Evolutionary conservation across 2,329 filamentous ascomycete species (phyloP).

Genomic region (Seiridium unicorne): DNA sequence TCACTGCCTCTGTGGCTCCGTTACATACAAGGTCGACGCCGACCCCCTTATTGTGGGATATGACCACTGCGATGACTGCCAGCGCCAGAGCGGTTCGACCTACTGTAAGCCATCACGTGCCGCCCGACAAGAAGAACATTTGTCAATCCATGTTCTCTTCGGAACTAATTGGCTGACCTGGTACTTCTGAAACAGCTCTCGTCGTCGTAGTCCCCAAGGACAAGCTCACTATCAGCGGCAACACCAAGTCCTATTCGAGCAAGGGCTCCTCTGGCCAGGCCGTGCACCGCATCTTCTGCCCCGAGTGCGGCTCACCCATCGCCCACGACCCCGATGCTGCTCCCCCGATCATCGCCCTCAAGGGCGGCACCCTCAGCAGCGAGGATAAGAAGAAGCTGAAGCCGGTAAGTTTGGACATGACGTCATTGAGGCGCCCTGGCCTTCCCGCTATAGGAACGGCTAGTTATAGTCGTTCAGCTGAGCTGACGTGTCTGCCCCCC

Average conservation of each 20-base stretch:
- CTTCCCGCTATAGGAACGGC: not conserved
- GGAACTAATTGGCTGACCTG: constrained; percentile 10
- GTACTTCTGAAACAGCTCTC: constrained; percentile 46
- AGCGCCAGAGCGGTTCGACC: constrained; percentile 67
- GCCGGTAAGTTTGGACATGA: constrained; percentile 45
- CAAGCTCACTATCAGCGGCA: constrained; percentile 61
- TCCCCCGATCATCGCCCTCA: constrained; percentile 68
- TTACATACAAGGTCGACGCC: constrained; percentile 61
- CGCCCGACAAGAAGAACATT: too few relatives aligned
- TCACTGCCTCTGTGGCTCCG: constrained; percentile 70
- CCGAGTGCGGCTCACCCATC: constrained; percentile 67
- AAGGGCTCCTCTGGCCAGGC: constrained; percentile 58
- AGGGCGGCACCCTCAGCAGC: constrained; percentile 61
- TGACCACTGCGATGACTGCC: constrained; percentile 73
- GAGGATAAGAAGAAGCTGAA: constrained; percentile 68
- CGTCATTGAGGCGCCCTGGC: not conserved
- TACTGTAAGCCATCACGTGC: constrained; percentile 50
- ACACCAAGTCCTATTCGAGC: constrained; percentile 63
- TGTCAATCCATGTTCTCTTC: not conserved
- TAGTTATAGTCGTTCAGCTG: not conserved
- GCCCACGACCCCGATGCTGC: constrained; percentile 70
- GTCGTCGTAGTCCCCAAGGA: constrained; percentile 65
- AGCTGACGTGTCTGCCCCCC: constrained; percentile 5
- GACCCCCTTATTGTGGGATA: constrained; percentile 49
- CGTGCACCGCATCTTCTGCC: constrained; percentile 69